phyloP scores from a whole-genome alignment of 208 protist genomes.

The Trypanosoma caninum region DNA sequence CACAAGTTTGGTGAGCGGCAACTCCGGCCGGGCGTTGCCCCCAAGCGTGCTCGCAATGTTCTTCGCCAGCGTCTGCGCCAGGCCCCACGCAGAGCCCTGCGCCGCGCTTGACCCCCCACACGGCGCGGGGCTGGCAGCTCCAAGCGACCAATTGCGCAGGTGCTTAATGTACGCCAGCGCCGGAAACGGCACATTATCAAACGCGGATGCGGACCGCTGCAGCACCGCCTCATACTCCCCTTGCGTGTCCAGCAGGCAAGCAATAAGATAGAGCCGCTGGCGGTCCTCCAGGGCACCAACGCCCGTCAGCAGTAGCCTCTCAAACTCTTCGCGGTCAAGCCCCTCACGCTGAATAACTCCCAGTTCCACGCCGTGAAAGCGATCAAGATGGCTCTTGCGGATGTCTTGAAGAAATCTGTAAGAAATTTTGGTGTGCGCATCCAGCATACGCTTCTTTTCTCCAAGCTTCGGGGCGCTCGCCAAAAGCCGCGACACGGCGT shows the following conservation, averaged over 20 bases:
- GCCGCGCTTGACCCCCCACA: conserved; percentile 13
- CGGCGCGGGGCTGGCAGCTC: conserved; percentile 7
- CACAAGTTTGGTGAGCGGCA: conserved; percentile 85
- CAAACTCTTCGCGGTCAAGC: conserved; percentile 72
- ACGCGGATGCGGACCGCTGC: conserved; percentile 9
- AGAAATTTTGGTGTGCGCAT: conserved; percentile 81
- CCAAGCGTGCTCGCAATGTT: conserved; percentile 76
- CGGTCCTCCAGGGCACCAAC: conserved; percentile 58
- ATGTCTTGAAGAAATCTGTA: conserved; percentile 72
- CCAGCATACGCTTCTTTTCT: conserved; percentile 81
- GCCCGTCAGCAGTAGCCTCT: conserved; percentile 40
- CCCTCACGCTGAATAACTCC: conserved; percentile 60
- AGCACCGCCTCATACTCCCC: conserved; percentile 40
- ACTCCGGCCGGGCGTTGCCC: conserved; percentile 48
- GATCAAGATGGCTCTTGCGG: conserved; percentile 59
- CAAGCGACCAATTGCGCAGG: conserved; percentile 67
- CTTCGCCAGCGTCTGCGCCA: conserved; percentile 85
- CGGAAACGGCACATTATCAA: conserved; percentile 39
- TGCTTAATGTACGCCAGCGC: conserved; percentile 77
- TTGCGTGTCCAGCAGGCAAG: conserved; percentile 61
- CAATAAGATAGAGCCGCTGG: conserved; percentile 79
- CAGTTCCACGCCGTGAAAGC: conserved; percentile 83
- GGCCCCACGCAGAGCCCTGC: conserved; percentile 75
- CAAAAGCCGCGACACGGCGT: conserved; percentile 73
- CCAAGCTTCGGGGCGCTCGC: conserved; percentile 69